phyloP scores from a whole-genome alignment of 306 rosid genomes.

The Vigna hirtella region DNA sequence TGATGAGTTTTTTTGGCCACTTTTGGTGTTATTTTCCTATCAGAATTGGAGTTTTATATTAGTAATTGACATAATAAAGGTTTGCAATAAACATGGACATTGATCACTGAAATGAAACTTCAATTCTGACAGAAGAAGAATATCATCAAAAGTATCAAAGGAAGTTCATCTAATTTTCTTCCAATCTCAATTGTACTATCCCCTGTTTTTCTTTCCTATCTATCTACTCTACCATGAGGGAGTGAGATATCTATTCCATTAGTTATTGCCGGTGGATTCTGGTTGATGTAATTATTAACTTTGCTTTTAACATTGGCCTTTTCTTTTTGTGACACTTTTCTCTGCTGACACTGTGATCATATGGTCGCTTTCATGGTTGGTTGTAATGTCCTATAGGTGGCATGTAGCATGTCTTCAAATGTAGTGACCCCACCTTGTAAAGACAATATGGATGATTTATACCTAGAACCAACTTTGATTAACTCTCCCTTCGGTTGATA shows the following conservation, averaged over 20 bases:
- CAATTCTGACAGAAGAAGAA: too few species aligned
- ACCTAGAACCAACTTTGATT: slow-evolving; percentile 22
- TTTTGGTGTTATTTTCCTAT: too few species aligned
- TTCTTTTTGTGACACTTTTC: slow-evolving; percentile 53
- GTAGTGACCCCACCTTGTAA: slow-evolving; percentile 44
- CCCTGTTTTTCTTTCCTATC: slow-evolving; percentile 1
- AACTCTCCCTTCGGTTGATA: slow-evolving; percentile 5
- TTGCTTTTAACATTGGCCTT: slow-evolving; percentile 53
- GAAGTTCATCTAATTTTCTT: slow-evolving; percentile 28
- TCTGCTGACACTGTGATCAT: slow-evolving; percentile 46
- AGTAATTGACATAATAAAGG: too few species aligned
- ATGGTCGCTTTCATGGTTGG: slow-evolving; percentile 41
- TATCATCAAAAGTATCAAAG: too few species aligned
- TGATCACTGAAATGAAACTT: too few species aligned
- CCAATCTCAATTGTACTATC: slow-evolving; percentile 32
- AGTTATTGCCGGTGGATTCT: slow-evolving; percentile 52
- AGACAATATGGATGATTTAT: slow-evolving; percentile 35
- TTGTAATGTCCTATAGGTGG: slow-evolving; percentile 49
- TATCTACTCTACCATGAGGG: slow-evolving; percentile 23
- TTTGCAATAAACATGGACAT: too few species aligned
- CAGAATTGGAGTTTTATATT: too few species aligned
- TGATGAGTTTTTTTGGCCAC: too few species aligned
- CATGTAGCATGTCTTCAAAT: slow-evolving; percentile 28
- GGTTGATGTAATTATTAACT: slow-evolving; percentile 60
- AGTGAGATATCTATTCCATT: slow-evolving; percentile 47